Base-by-base conservation (phyloP, 2,329 filamentous ascomycete species). In the Hymenoscyphus albidus region DNA sequence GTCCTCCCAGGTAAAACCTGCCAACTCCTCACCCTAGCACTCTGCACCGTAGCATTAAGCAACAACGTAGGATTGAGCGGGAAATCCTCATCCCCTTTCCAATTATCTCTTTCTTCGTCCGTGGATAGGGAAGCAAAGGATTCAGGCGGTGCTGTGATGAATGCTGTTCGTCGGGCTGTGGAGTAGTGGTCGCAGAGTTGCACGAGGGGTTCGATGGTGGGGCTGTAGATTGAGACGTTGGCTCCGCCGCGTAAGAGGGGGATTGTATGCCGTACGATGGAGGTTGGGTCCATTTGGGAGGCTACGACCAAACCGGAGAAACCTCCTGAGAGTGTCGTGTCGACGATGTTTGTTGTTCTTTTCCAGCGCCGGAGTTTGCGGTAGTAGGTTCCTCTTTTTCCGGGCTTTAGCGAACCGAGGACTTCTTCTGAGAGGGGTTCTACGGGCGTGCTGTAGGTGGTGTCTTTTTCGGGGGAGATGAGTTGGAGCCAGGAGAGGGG, bases 401-500 rank as follows among this genome's bases (percentile, higher is more conserved):
- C 92, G 14, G 88, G 85, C 78, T 97, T 98, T 84, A 90, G 88
- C 1, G 82, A 79, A 0, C 85, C 80, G 1, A 98, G 80, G 31
- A 84, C 82, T 16, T 87, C 84, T 0, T 87, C 80, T 0, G 86
- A 72, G 0, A 88, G 80, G 0, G 79, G 74, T 0, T 85, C 81
- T 0, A 92, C 89, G 62, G 88, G 84, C 32, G 85, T 83, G 39
- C 81, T 78, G 77, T 96, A 97, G 3, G 89, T 86, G 0, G 85
- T 83, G 76, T 98, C 95, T 38, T 86, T 80, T 42, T 85, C 79
- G 0, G 95, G 95, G 31, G 90, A 83, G 16, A 97, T 80, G 5
- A 99, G 85, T 77, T 98, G 94, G 1, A 99, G 85, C 93, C 94
- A 99, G 35, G 92, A 94, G 38, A 98, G 81, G 5, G 89, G 86